A percentile compares a stretch with the other conserved stretches of the same genome.
These are phyloP conservation scores for Raddia distichophylla DNA, from an alignment of 176 grass and related monocot species.

Conservation along the genomic window DNA sequence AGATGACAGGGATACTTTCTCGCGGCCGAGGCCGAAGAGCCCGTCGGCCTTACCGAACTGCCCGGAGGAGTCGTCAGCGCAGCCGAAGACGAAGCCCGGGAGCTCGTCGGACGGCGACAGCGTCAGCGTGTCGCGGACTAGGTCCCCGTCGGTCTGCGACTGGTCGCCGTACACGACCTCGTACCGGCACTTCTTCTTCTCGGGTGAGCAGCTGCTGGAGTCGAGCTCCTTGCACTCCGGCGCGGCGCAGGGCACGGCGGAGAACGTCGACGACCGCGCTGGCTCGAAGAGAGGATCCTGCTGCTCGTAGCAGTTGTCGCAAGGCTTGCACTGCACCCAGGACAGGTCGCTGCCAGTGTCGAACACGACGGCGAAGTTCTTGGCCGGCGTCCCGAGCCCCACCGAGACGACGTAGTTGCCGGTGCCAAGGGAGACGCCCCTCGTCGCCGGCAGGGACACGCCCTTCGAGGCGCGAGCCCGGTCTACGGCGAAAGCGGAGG, in stretches of 20 bases:
- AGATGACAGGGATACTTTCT: constrained; percentile 62
- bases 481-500: neutral
- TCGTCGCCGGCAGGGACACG: constrained; percentile 50
- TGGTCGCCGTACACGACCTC: constrained; percentile 69
- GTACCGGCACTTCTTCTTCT: constrained; percentile 51
- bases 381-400: constrained; percentile 68
- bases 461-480: constrained; percentile 36
- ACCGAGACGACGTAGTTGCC: constrained; percentile 75
- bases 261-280: constrained; percentile 54
- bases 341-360: constrained; percentile 91
- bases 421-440: constrained; percentile 54
- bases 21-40: constrained; percentile 68
- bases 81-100: constrained; percentile 69
- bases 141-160: constrained; percentile 62
- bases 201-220: constrained; percentile 27
- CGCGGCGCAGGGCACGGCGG: constrained; percentile 44
- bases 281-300: constrained; percentile 84
- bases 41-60: constrained; percentile 65
- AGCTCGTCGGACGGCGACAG: constrained; percentile 35
- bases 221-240: constrained; percentile 53
- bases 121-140: constrained; percentile 70
- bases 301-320: constrained; percentile 62
- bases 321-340: constrained; percentile 86
- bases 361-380: constrained; percentile 56
- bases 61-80: constrained; percentile 55